Conservation (phyloP, 2,329 filamentous ascomycete genomes). For the Aureobasidium sp. region DNA sequence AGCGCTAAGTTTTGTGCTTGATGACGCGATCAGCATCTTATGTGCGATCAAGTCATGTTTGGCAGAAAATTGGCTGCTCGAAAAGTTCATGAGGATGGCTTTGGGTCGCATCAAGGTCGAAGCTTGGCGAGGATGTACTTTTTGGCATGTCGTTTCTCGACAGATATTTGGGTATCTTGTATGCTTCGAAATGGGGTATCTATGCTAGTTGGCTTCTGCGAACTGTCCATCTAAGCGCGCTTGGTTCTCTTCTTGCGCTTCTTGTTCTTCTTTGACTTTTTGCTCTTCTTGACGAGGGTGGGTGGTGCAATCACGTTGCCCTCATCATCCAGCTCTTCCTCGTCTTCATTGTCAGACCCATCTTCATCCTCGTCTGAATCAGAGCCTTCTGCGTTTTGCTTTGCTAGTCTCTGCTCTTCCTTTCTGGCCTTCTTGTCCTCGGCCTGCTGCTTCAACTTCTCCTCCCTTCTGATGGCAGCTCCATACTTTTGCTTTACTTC, state of each 20-base stretch:
- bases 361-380: slow-evolving; percentile 17
- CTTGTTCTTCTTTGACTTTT: slow-evolving; percentile 23
- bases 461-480: slow-evolving; percentile 23
- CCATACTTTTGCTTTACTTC: slow-evolving; percentile 65
- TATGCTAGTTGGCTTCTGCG: background rate
- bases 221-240: slow-evolving; percentile 7
- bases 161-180: background rate
- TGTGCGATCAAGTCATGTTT: slow-evolving; percentile 2
- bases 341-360: slow-evolving; percentile 19
- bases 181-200: slow-evolving; percentile 1
- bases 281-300: slow-evolving; percentile 16
- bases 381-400: slow-evolving; percentile 17
- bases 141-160: background rate
- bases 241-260: slow-evolving; percentile 33
- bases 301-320: slow-evolving; percentile 8
- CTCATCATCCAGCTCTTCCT: slow-evolving; percentile 20
- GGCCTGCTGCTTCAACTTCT: slow-evolving; percentile 15
- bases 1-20: background rate
- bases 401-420: slow-evolving; percentile 22
- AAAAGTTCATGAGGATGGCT: background rate
- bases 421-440: slow-evolving; percentile 18
- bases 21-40: background rate
- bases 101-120: background rate
- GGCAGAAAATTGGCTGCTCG: background rate
- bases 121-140: background rate